Percentiles rank a stretch among this genome's conserved stretches.
phyloP scores from a whole-genome alignment of 1,139 yeast species.

The Protomyces lactucae-debilis region DNA sequence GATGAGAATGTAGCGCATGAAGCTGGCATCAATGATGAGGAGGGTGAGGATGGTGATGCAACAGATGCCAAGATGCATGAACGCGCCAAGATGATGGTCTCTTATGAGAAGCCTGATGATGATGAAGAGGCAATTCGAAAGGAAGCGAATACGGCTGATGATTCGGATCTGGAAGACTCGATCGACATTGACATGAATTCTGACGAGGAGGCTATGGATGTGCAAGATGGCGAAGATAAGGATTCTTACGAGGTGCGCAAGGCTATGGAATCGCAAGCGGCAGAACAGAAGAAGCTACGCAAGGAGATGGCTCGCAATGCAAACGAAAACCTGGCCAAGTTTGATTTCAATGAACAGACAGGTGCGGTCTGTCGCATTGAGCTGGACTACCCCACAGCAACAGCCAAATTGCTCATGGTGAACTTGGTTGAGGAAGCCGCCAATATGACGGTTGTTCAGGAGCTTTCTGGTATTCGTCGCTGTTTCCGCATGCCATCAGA shows the following conservation, averaged over 20 bases:
- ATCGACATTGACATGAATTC: slow-evolving; percentile 37
- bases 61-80: slow-evolving; percentile 60
- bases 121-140: slow-evolving; percentile 86
- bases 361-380: slow-evolving; percentile 95
- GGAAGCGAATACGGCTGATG: slow-evolving; percentile 59
- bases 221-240: slow-evolving; percentile 30
- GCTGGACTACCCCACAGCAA: slow-evolving; percentile 74
- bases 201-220: slow-evolving; percentile 34
- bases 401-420: slow-evolving; percentile 94
- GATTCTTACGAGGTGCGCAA: slow-evolving; percentile 31
- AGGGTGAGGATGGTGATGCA: slow-evolving; percentile 56
- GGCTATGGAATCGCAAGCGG: slow-evolving; percentile 42
- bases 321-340: slow-evolving; percentile 61
- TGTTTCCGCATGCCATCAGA: slow-evolving; percentile 79
- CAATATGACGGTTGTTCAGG: slow-evolving; percentile 85
- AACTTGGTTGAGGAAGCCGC: slow-evolving; percentile 91
- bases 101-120: slow-evolving; percentile 92
- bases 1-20: slow-evolving; percentile 32
- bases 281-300: slow-evolving; percentile 65
- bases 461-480: slow-evolving; percentile 84
- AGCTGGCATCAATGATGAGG: slow-evolving; percentile 35
- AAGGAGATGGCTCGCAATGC: slow-evolving; percentile 72
- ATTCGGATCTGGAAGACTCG: slow-evolving; percentile 45
- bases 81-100: slow-evolving; percentile 76
- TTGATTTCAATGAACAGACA: slow-evolving; percentile 79